These are phyloP conservation scores for Stemphylium vesicarium DNA, from an alignment of 2,329 filamentous ascomycete species.

Conservation along the genomic window DNA sequence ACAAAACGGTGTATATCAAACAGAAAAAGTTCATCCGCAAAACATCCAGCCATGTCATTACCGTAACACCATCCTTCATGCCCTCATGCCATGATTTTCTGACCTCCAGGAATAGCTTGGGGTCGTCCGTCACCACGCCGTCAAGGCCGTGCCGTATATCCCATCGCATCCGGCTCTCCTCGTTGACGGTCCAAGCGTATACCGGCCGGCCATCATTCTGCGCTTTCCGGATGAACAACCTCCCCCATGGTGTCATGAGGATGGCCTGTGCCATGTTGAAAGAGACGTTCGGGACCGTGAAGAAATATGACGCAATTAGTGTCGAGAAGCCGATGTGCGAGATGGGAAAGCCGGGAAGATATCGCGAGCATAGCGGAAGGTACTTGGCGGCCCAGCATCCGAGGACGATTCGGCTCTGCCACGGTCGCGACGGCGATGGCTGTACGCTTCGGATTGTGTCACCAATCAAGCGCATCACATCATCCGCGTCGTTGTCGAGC, in stretches of 20 bases:
- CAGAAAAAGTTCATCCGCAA: slow-evolving; percentile 43
- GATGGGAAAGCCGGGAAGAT: slow-evolving; percentile 68
- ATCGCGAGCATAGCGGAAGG: slow-evolving; percentile 65
- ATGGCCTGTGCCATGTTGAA: slow-evolving; percentile 79
- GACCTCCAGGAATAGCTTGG: slow-evolving; percentile 69
- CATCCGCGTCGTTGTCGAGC: slow-evolving; percentile 72
- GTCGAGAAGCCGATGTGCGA: slow-evolving; percentile 73
- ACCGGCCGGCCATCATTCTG: slow-evolving; percentile 64
- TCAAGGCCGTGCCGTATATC: slow-evolving; percentile 70
- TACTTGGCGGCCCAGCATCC: slow-evolving; percentile 84
- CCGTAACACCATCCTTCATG: slow-evolving; percentile 35
- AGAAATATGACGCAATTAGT: slow-evolving; percentile 73
- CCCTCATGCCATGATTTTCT: slow-evolving; percentile 50
- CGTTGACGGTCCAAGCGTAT: slow-evolving; percentile 88
- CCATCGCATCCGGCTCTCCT: slow-evolving; percentile 81
- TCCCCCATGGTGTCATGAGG: slow-evolving; percentile 72
- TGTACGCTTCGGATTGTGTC: slow-evolving; percentile 64
- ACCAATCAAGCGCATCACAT: slow-evolving; percentile 73
- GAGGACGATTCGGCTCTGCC: slow-evolving; percentile 76
- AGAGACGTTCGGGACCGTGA: slow-evolving; percentile 69
- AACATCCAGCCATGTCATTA: slow-evolving; percentile 41
- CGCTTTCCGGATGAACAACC: slow-evolving; percentile 68
- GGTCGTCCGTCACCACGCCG: slow-evolving; percentile 87
- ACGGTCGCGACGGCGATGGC: slow-evolving; percentile 58
- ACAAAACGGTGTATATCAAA: slow-evolving; percentile 41